A percentile compares a stretch with the other conserved stretches of the same genome.
These are phyloP conservation scores for Myochromella boudieri DNA, from an alignment of 768 basidiomycete species.

Conservation along the genomic window DNA sequence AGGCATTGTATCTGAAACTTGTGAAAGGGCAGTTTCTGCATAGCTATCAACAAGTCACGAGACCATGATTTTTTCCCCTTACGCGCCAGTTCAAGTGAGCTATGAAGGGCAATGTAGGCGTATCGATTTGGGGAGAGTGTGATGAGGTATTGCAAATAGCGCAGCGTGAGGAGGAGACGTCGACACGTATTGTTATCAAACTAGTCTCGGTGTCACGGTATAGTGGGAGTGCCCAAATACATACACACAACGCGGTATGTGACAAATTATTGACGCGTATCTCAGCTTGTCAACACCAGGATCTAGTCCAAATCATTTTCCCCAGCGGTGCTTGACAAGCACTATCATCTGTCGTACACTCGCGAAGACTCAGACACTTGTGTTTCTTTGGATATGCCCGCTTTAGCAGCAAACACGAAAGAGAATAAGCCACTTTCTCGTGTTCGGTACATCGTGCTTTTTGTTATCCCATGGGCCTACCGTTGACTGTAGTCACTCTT, in stretches of 20 bases:
- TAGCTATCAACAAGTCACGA: not conserved
- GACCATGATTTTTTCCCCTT: not conserved
- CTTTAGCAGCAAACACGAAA: slow-evolving; percentile 18
- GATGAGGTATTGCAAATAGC: not conserved
- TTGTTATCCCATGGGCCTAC: not conserved
- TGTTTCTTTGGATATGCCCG: slow-evolving; percentile 11
- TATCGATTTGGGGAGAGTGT: not conserved
- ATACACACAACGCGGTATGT: slow-evolving; percentile 19
- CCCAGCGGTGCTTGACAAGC: too few relatives aligned
- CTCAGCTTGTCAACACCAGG: not conserved
- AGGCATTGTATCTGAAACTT: not conserved
- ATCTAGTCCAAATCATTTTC: too few relatives aligned
- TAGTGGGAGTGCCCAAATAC: slow-evolving; percentile 12
- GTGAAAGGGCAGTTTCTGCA: not conserved
- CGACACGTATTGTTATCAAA: not conserved
- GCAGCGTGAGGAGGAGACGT: not conserved
- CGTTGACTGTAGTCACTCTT: slow-evolving; percentile 8
- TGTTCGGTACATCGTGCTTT: slow-evolving; percentile 28
- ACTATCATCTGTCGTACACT: too few relatives aligned
- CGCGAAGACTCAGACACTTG: too few relatives aligned
- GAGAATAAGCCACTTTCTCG: slow-evolving; percentile 31
- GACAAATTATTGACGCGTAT: slow-evolving; percentile 4
- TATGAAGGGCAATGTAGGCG: not conserved
- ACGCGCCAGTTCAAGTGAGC: not conserved
- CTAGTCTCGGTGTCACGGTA: slow-evolving; percentile 1